phyloP scores from a whole-genome alignment of 1,284 basidiomycete species.

The Coriolopsis trogii region DNA sequence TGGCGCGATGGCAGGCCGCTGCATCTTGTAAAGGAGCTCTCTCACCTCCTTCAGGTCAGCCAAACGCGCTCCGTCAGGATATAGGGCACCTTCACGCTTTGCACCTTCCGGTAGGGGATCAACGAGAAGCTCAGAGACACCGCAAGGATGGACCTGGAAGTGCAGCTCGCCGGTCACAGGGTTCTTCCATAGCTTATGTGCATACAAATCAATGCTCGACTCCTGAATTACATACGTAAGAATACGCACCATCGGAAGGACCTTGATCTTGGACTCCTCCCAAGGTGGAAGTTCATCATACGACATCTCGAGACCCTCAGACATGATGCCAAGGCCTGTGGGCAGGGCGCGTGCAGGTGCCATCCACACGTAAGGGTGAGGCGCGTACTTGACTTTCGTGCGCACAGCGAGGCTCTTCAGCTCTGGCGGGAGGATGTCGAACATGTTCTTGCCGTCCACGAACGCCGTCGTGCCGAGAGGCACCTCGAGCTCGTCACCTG shows the following conservation, averaged over 20 bases:
- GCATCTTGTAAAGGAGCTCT: constrained; percentile 77
- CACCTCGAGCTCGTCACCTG: constrained; percentile 80
- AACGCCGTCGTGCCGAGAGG: constrained; percentile 89
- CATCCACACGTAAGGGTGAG: constrained; percentile 90
- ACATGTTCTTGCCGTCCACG: constrained; percentile 83
- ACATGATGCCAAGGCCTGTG: constrained; percentile 80
- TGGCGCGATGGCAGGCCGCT: constrained; percentile 81
- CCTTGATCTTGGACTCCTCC: constrained; percentile 74
- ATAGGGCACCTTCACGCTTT: constrained; percentile 57
- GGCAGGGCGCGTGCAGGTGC: constrained; percentile 69
- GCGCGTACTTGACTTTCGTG: constrained; percentile 68
- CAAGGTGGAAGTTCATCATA: constrained; percentile 71
- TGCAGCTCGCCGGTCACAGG: constrained; percentile 75
- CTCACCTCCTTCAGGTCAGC: constrained; percentile 72
- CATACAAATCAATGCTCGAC: not conserved
- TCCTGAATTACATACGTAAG: not conserved
- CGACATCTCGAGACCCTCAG: constrained; percentile 70
- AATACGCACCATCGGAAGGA: constrained; percentile 62
- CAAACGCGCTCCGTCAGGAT: constrained; percentile 75
- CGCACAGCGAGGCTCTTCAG: constrained; percentile 87
- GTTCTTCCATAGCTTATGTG: constrained; percentile 78
- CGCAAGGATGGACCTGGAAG: constrained; percentile 80
- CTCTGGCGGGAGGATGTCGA: constrained; percentile 74
- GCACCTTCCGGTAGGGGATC: constrained; percentile 62
- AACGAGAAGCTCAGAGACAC: constrained; percentile 56